Base-by-base conservation (phyloP, 208 protist species). In the Acanthamoeba rhysodes region DNA sequence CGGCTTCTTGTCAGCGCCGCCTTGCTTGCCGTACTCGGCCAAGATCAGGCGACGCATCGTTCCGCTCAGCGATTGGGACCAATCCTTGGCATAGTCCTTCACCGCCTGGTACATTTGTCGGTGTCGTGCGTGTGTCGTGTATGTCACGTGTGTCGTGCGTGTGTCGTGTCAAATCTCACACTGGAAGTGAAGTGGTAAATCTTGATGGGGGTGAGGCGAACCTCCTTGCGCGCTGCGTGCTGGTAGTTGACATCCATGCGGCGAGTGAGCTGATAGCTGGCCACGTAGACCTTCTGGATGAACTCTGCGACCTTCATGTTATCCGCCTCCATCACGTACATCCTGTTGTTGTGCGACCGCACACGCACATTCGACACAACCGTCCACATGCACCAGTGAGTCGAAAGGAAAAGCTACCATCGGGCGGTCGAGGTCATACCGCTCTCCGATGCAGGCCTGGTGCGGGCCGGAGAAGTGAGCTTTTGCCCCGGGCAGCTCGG, bases 241-340 rank as follows among this genome's bases (percentile, higher is more conserved):
- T 84, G 74, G 74, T 84, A 84, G 74, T 84, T 84, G 74, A 84
- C 45, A 37, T 84, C 74, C 74, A 84, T 84, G 6, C 74, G 74
- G 1, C 74, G 74, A 12, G 74, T 84, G 74, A 84, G 74, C 41
- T 84, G 74, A 55, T 84, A 84, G 20, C 41, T 55, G 74, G 74
- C 74, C 29, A 84, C 74, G 45, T 84, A 84, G 74, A 84, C 53
- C 74, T 84, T 84, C 41, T 84, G 74, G 8, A 84, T n/a, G 16
- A 84, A 84, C 41, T 84, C 74, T 8, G n/a, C 34, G 5, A 84
- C 74, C 32, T n/a, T 55, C 74, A 84, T 84, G 41, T 22, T 55
- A 18, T 84, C 41, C 74, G 74, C 45, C 45, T 84, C 74, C 74
- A 84, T 53, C 74, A 84, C 74, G 74, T 32, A 84, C 74, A 84